Percentiles rank a stretch among this genome's conserved stretches.
Conservation (phyloP, 1,284 basidiomycete species). For the Limonomyces culmigenus region DNA sequence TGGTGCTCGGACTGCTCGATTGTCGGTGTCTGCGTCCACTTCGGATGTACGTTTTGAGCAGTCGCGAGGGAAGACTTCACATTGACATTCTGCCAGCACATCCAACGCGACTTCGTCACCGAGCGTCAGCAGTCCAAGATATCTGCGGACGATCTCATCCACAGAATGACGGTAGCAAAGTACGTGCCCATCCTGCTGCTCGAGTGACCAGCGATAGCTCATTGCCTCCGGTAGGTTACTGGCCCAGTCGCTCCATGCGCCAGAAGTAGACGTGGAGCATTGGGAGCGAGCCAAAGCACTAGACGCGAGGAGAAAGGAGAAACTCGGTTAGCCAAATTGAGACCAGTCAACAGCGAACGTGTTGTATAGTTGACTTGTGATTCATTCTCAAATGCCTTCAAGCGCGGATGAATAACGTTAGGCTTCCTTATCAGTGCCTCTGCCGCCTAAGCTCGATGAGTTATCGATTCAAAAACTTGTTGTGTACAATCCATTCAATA, state of each 20-base stretch:
- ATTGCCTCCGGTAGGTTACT: conserved; percentile 14
- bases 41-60: conserved; percentile 26
- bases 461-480: too few relatives aligned
- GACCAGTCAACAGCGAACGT: too few relatives aligned
- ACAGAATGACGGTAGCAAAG: conserved; percentile 48
- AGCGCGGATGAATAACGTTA: too few relatives aligned
- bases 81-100: conserved; percentile 24
- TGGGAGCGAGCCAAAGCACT: conserved; percentile 23
- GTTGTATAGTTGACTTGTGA: too few relatives aligned
- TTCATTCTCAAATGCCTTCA: too few relatives aligned
- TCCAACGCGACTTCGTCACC: conserved; percentile 59
- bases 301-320: conserved; percentile 17
- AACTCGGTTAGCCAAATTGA: too few relatives aligned
- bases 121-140: conserved; percentile 31
- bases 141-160: conserved; percentile 44
- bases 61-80: not conserved
- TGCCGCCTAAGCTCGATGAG: too few relatives aligned
- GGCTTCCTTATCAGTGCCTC: too few relatives aligned
- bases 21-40: conserved; percentile 30
- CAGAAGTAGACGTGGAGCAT: conserved; percentile 17
- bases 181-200: conserved; percentile 13
- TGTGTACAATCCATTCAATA: too few relatives aligned
- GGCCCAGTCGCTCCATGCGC: conserved; percentile 17
- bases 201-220: conserved; percentile 1
- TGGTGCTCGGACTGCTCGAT: conserved; percentile 30